phyloP scores from a whole-genome alignment of 208 protist species.

The Trypanosomatidae sp. region DNA sequence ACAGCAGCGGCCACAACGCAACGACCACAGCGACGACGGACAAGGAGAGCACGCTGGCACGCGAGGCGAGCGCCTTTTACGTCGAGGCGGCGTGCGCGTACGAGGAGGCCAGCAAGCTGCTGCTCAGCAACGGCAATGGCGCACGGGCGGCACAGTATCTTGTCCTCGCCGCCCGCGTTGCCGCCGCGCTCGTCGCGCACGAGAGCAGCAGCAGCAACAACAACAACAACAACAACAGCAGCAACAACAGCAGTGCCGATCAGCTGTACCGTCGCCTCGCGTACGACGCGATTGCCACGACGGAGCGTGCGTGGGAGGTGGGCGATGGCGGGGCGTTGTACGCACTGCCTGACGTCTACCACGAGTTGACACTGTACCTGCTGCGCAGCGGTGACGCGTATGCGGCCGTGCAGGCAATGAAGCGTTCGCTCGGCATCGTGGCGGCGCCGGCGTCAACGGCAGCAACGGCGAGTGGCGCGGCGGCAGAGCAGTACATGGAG shows the following conservation, averaged over 20 bases:
- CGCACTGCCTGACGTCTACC: conserved; percentile 54
- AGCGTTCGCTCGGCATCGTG: conserved; percentile 29
- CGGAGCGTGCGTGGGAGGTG: conserved; percentile 36
- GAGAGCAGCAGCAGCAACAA: conserved; percentile 2
- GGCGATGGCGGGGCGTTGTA: conserved; percentile 24
- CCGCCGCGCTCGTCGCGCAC: not conserved
- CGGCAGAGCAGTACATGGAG: conserved; percentile 14
- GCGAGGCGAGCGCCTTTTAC: conserved; percentile 13
- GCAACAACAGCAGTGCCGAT: conserved; percentile 2
- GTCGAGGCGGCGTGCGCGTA: conserved; percentile 9
- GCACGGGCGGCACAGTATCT: not conserved
- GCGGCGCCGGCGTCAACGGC: not conserved
- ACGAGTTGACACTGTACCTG: conserved; percentile 16
- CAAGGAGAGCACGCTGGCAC: conserved; percentile 13
- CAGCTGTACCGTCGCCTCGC: conserved; percentile 13
- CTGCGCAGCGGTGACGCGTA: conserved; percentile 25
- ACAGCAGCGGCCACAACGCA: no score
- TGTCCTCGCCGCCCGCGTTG: no score
- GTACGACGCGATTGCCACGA: conserved; percentile 8
- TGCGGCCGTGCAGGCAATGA: conserved; percentile 20
- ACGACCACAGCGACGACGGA: no score
- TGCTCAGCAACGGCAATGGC: conserved; percentile 1
- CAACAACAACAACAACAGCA: not conserved
- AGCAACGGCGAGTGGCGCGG: conserved; percentile 5
- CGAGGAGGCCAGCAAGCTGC: conserved; percentile 11